Percentiles rank a stretch among this genome's conserved stretches.
Conservation (phyloP, 805 yeast genomes). For the Komagataella kurtzmanii region DNA sequence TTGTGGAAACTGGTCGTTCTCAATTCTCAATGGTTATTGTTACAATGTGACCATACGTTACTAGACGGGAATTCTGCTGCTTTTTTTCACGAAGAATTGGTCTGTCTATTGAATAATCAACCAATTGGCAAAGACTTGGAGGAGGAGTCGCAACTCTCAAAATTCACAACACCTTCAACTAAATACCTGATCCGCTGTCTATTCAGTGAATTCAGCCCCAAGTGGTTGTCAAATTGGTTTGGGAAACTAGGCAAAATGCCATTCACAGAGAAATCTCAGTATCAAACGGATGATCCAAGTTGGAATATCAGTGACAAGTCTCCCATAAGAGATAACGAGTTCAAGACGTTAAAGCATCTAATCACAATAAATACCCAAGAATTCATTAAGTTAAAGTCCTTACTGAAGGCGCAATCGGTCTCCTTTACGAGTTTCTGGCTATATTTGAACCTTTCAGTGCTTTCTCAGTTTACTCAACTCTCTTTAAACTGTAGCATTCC, state of each 20-base stretch:
- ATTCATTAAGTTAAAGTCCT: neutral
- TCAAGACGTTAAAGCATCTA: neutral
- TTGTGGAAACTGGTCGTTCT: neutral
- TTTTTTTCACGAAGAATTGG: neutral
- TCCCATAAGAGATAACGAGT: neutral
- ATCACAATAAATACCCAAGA: neutral
- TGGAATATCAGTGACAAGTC: neutral
- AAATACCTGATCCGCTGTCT: neutral
- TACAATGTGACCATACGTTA: constrained; percentile 1
- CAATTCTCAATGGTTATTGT: neutral
- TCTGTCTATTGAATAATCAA: neutral
- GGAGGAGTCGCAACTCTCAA: neutral
- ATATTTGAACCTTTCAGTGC: neutral
- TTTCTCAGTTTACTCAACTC: neutral
- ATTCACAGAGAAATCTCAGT: neutral
- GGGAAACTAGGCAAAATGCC: neutral
- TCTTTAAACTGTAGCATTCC: neutral
- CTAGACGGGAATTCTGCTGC: constrained; percentile 2
- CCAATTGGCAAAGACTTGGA: neutral
- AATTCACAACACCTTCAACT: neutral
- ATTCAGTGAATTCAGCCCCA: neutral
- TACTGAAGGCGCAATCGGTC: neutral
- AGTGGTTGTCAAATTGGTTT: neutral
- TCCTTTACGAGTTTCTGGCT: neutral
- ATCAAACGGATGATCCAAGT: neutral